Base-by-base conservation (phyloP, 306 rosid genomes). In the Prunus padus region DNA sequence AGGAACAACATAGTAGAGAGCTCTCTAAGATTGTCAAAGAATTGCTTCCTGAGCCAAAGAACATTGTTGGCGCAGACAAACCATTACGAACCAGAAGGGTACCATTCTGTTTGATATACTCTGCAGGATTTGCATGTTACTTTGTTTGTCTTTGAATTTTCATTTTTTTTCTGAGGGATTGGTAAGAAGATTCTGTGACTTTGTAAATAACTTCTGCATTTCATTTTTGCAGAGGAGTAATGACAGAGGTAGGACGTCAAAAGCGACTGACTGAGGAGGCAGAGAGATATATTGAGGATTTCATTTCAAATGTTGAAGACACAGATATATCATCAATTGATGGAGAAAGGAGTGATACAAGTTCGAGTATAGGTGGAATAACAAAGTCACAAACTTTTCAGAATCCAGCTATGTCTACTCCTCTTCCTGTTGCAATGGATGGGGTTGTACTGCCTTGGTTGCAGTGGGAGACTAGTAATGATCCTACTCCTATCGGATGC, bases 261-360 rank as follows among this genome's bases (percentile, higher is more conserved):
- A 82, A 84, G 86, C 63, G 97, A 71, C 65, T 92, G 86, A 90
- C 88, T 0, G 97, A 92, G 86, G 98, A 92, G 77, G 99, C 99
- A 33, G 98, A 87, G 87, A 88, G 79, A 79, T 90, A 90, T 76
- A 89, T 96, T 19, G 99, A 96, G 87, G 98, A 96, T 84, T 96
- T 92, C 80, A 90, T 96, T 84, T 96, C 96, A 73, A 96, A 86
- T 77, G 84, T 96, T 67, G 99, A 96, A 89, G 99, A 96, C 73
- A 90, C 98, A 2, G 99, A 96, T 67, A 89, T 96, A 81, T 96
- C 98, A 2, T 96, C 99, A 18, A 71, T 96, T 42, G 99, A 96
- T 51, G 99, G 98, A 51, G 98, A 96, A 84, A 89, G 98, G 75
- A 96, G 99, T 23, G 99, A 96, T 74, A 83, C 99, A 61, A 96